These are phyloP conservation scores for Nowakowskiella sp. DNA, from an alignment of 192 early-diverging fungal genomes.

Conservation along the genomic window DNA sequence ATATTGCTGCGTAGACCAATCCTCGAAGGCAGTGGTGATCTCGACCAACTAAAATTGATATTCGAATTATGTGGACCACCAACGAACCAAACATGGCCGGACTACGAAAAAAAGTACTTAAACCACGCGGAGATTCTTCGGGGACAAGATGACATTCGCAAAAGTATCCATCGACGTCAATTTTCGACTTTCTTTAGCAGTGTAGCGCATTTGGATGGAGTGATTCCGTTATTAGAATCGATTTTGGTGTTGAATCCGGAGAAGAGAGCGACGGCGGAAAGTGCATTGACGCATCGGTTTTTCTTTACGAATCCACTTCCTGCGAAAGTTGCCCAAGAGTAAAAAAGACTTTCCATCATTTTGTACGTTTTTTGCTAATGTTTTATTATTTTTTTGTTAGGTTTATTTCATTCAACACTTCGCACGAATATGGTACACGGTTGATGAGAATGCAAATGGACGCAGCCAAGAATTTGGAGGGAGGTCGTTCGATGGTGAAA, in stretches of 20 bases:
- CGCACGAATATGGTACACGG: too few relatives aligned
- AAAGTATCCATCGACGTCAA: too few relatives aligned
- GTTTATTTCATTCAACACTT: too few relatives aligned
- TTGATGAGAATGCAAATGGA: too few relatives aligned
- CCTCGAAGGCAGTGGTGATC: conserved; percentile 72
- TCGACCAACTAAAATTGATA: conserved; percentile 78
- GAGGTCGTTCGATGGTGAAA: too few relatives aligned
- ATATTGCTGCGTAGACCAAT: conserved; percentile 79
- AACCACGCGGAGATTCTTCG: conserved; percentile 7
- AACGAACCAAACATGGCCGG: conserved; percentile 67
- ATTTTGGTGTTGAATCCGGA: conserved; percentile 28
- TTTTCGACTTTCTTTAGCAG: conserved; percentile 8
- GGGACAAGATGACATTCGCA: background rate
- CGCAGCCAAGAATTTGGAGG: too few relatives aligned
- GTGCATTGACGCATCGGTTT: conserved; percentile 29
- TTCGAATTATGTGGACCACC: conserved; percentile 91
- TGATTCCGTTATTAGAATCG: conserved; percentile 28
- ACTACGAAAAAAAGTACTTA: conserved; percentile 52
- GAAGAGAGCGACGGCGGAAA: conserved; percentile 20
- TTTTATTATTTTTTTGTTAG: too few relatives aligned
- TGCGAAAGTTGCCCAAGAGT: too few relatives aligned
- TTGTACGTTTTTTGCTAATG: too few relatives aligned
- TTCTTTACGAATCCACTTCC: conserved; percentile 23
- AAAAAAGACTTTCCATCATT: too few relatives aligned
- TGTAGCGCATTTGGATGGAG: conserved; percentile 8